Base-by-base conservation (phyloP, 345 rosid genomes). In the Ceriops decandra region DNA sequence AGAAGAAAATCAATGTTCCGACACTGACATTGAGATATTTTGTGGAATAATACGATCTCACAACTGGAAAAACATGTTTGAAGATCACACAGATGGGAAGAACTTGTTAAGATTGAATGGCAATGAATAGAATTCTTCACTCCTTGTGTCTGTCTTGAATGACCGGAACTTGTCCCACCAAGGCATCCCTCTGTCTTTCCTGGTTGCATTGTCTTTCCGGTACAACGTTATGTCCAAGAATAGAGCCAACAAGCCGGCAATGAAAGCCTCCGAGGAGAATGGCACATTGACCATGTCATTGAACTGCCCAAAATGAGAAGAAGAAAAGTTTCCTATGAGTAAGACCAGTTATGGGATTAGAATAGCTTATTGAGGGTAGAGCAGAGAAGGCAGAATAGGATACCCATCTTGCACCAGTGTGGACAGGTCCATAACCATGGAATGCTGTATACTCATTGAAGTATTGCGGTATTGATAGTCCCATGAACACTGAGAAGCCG, bases 231-330 rank as follows among this genome's bases (percentile, higher is more conserved):
- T 74, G 66, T 95, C 99, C 53, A 95, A 83, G 72, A 95, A 80
- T 69, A 82, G 69, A 0, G 93, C 96, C 70, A 88, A 70, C 13
- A 82, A 49, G 38, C 99, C 97, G 17, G 96, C 97, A 5, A 95
- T 92, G 54, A 95, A 91, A 5, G 93, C 80, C 63, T 91, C 91
- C 0, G 95, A 91, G 0, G 99, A 89, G 80, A 87, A 87, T 3
- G 99, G 95, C 67, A 90, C 97, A 66, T 95, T 95, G 66, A 90
- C 79, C 90, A 95, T 95, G 80, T 95, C 99, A 66, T 95, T 95
- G 84, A 95, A 95, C 99, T 95, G 90, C 78, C 72, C 63, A 76
- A 52, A 58, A 62, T 73, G 6, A 67, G 20, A 36, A 10, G 15
- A 38, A 13, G 5, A 42, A 42, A 42, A 42, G 49, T 42, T 24